Evolutionary conservation across 495 filamentous ascomycete genomes (phyloP).

Genomic region (Neurospora tetrasperma): DNA sequence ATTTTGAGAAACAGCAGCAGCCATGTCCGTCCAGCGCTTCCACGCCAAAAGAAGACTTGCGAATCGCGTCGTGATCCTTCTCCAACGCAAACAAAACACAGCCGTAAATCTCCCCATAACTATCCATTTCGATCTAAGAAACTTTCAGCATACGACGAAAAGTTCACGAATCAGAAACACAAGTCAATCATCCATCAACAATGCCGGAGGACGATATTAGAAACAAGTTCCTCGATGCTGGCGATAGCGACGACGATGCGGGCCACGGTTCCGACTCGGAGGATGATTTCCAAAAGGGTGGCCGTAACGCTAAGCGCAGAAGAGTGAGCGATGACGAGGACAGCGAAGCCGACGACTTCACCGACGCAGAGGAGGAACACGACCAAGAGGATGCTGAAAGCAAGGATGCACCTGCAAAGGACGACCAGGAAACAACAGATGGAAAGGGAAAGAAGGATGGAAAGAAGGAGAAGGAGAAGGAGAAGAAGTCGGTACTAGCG

Average conservation of each 20-base stretch:
- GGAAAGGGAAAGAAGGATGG: slow-evolving; percentile 12
- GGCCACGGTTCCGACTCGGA: slow-evolving; percentile 61
- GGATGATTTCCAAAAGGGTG: slow-evolving; percentile 54
- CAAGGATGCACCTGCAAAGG: slow-evolving; percentile 8
- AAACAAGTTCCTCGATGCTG: slow-evolving; percentile 67
- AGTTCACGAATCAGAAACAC: too few species aligned
- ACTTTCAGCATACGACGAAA: neutral
- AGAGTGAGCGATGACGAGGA: slow-evolving; percentile 41
- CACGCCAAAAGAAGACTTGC: neutral
- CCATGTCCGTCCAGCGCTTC: neutral
- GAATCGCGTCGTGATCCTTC: neutral
- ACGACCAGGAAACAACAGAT: slow-evolving; percentile 10
- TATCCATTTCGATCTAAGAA: neutral
- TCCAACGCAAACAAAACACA: neutral
- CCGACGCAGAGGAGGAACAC: slow-evolving; percentile 25
- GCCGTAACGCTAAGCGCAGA: slow-evolving; percentile 54
- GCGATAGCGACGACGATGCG: slow-evolving; percentile 56
- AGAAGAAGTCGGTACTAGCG: slow-evolving; percentile 12
- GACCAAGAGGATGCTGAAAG: slow-evolving; percentile 10
- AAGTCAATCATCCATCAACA: neutral
- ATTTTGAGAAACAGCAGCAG: neutral
- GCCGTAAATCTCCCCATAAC: neutral
- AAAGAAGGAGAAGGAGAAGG: slow-evolving; percentile 9
- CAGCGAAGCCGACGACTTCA: slow-evolving; percentile 22
- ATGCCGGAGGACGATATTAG: slow-evolving; percentile 38